Conservation (phyloP, 2,329 filamentous ascomycete species). For the Aureobasidium sp. region DNA sequence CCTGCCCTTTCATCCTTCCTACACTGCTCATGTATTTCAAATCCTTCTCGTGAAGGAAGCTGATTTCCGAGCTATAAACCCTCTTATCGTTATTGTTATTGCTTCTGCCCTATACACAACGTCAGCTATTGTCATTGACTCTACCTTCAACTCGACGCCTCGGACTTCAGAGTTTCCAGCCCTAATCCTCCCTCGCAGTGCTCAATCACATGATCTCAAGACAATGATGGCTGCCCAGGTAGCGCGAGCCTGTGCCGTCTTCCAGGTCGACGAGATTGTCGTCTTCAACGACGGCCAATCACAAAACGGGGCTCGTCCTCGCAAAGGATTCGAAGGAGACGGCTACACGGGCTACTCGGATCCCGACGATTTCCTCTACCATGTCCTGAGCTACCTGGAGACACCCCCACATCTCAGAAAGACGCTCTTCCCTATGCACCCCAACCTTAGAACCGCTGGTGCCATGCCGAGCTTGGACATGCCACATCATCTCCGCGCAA, state of each 20-base stretch:
- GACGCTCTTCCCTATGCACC: slow-evolving; percentile 66
- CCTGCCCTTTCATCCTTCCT: not conserved
- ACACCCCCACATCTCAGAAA: slow-evolving; percentile 74
- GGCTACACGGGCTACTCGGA: slow-evolving; percentile 60
- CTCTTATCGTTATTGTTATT: not conserved
- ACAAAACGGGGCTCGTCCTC: slow-evolving; percentile 18
- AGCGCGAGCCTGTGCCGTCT: slow-evolving; percentile 72
- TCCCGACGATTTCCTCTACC: slow-evolving; percentile 69
- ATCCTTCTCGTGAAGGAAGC: not conserved
- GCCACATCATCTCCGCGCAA: slow-evolving; percentile 68
- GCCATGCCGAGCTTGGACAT: slow-evolving; percentile 71
- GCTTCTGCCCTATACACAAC: not conserved
- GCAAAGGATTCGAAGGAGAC: slow-evolving; percentile 28
- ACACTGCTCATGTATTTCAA: not conserved
- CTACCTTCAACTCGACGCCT: not conserved
- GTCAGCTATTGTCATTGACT: not conserved
- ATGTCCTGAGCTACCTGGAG: slow-evolving; percentile 73
- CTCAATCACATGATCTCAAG: slow-evolving; percentile 64
- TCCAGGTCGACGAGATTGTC: slow-evolving; percentile 75
- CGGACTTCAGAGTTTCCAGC: not conserved
- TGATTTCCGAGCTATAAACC: not conserved
- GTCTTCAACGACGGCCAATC: slow-evolving; percentile 64
- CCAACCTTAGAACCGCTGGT: slow-evolving; percentile 65
- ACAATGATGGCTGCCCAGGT: slow-evolving; percentile 65
- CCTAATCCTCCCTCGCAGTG: slow-evolving; percentile 37